phyloP scores from a whole-genome alignment of 129 eudicot genomes.

The Helianthus annuus region DNA sequence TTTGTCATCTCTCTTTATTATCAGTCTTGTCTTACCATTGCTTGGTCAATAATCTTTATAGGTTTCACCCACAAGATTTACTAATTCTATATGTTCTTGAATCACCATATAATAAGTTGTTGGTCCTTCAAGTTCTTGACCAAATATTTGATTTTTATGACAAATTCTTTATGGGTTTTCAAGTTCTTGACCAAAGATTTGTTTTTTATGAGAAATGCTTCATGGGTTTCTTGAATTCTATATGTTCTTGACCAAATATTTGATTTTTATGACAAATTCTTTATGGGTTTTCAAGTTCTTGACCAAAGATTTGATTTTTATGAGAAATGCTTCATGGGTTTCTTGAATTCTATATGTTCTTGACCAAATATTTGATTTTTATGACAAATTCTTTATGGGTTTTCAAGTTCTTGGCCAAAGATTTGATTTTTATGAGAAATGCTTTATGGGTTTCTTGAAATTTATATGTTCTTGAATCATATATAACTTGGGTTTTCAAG shows the following conservation, averaged over 20 bases:
- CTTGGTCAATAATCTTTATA: slow-evolving; percentile 42
- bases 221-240: not conserved
- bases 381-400: too few species aligned
- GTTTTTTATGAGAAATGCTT: slow-evolving; percentile 20
- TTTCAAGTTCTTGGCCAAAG: not conserved
- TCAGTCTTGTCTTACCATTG: slow-evolving; percentile 14
- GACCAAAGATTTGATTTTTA: slow-evolving; percentile 21
- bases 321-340: slow-evolving; percentile 11
- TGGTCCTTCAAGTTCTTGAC: not conserved
- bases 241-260: too few species aligned
- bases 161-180: too few species aligned
- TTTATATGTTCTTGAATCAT: too few species aligned
- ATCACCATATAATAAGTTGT: slow-evolving; percentile 3
- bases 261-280: too few species aligned
- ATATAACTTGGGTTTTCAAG: too few species aligned
- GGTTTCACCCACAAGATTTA: slow-evolving; percentile 43
- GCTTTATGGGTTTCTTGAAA: not conserved
- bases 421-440: slow-evolving; percentile 20
- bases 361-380: too few species aligned
- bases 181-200: slow-evolving; percentile 10
- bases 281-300: not conserved
- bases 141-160: too few species aligned
- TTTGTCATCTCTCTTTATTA: slow-evolving; percentile 27
- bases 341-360: not conserved
- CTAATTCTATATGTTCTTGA: not conserved